Evolutionary conservation across 2,329 filamentous ascomycete genomes (phyloP).

Genomic region (Tolypocladium inflatum): DNA sequence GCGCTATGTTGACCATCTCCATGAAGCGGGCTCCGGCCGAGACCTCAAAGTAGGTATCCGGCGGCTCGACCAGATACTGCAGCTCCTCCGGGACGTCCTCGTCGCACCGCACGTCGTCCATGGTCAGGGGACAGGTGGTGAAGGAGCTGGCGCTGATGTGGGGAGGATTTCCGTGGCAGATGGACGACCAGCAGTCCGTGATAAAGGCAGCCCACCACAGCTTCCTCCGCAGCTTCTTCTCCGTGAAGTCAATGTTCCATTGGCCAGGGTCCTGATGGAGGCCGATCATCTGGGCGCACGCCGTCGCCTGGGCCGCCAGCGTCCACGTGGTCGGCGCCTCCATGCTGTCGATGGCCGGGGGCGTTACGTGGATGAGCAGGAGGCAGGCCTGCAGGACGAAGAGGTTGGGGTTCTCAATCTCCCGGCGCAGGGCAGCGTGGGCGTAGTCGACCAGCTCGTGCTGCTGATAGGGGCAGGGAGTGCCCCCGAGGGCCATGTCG

Average conservation of each 20-base stretch:
- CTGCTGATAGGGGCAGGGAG: conserved; percentile 27
- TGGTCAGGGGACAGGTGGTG: conserved; percentile 24
- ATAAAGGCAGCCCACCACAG: conserved; percentile 35
- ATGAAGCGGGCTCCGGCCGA: conserved; percentile 27
- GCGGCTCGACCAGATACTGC: conserved; percentile 22
- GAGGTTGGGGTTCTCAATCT: conserved; percentile 36
- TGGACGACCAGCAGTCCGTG: conserved; percentile 33
- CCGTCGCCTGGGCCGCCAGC: conserved; percentile 30
- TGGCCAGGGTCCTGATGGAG: conserved; percentile 31
- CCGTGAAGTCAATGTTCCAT: conserved; percentile 32
- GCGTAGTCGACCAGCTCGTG: conserved; percentile 31
- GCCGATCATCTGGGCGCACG: conserved; percentile 35
- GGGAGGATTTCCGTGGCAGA: conserved; percentile 36
- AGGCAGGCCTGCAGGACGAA: conserved; percentile 36
- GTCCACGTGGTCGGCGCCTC: conserved; percentile 36
- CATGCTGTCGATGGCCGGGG: conserved; percentile 33
- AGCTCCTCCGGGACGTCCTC: conserved; percentile 29
- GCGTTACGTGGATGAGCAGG: conserved; percentile 33
- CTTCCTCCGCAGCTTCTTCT: conserved; percentile 32
- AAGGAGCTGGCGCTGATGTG: conserved; percentile 31
- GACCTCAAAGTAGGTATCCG: conserved; percentile 20
- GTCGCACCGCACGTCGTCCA: conserved; percentile 32
- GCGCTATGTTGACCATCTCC: conserved; percentile 21
- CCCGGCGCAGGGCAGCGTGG: conserved; percentile 30
- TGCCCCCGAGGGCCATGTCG: conserved; percentile 18